Evolutionary conservation across 2,329 filamentous ascomycete genomes (phyloP).

Genomic region (Fusarium abutilonis): DNA sequence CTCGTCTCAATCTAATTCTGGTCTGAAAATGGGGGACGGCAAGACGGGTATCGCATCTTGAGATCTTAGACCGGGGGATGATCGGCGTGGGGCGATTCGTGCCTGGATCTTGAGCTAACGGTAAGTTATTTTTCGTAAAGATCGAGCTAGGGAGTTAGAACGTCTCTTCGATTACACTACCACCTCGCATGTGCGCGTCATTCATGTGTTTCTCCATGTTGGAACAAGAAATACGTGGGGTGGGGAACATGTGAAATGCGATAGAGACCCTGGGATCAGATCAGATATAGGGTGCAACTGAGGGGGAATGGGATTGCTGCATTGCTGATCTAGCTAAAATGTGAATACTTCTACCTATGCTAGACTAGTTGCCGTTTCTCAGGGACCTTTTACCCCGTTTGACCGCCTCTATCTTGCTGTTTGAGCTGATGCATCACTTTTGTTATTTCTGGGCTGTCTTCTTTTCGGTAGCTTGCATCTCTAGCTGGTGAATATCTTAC

Average conservation of each 20-base stretch:
- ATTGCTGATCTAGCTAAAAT: slow-evolving; percentile 14
- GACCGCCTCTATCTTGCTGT: background rate
- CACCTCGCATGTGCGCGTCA: slow-evolving; percentile 39
- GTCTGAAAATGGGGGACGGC: background rate
- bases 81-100: slow-evolving; percentile 27
- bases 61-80: slow-evolving; percentile 11
- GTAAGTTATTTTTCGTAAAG: slow-evolving; percentile 22
- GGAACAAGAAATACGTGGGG: background rate
- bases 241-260: slow-evolving; percentile 1
- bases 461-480: background rate
- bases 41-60: slow-evolving; percentile 15
- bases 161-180: slow-evolving; percentile 31
- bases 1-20: background rate
- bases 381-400: slow-evolving; percentile 2
- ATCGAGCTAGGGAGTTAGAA: background rate
- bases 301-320: slow-evolving; percentile 10
- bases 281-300: background rate
- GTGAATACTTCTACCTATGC: background rate
- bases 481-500: background rate
- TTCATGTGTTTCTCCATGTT: slow-evolving; percentile 10
- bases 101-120: slow-evolving; percentile 23
- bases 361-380: background rate
- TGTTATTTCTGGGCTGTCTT: background rate
- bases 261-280: slow-evolving; percentile 11
- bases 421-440: background rate